phyloP scores from a whole-genome alignment of 768 basidiomycete species.

The Amanita muscaria region DNA sequence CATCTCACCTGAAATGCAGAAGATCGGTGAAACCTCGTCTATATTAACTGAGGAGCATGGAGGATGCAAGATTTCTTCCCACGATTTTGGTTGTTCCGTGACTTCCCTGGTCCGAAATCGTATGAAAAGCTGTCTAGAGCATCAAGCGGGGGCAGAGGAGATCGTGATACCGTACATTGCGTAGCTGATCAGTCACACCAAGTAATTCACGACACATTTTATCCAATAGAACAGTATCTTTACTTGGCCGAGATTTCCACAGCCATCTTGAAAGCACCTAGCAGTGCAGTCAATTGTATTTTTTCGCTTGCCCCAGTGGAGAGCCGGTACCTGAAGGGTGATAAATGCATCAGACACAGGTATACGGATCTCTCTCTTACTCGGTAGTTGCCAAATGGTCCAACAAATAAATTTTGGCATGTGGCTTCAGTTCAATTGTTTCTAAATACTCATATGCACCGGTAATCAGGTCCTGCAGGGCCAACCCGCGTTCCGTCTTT shows the following conservation, averaged over 20 bases:
- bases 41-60: slow-evolving; percentile 21
- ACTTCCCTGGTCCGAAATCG: no score
- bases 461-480: slow-evolving; percentile 86
- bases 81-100: slow-evolving; percentile 36
- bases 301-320: slow-evolving; percentile 93
- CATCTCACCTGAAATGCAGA: slow-evolving; percentile 41
- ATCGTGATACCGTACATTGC: background rate
- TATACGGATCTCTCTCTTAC: slow-evolving; percentile 37
- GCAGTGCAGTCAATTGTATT: slow-evolving; percentile 83
- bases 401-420: slow-evolving; percentile 83
- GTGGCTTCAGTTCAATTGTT: slow-evolving; percentile 76
- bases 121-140: no score
- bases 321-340: slow-evolving; percentile 62
- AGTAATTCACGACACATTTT: background rate
- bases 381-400: slow-evolving; percentile 95
- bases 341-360: background rate
- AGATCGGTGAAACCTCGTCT: slow-evolving; percentile 24
- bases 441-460: slow-evolving; percentile 89
- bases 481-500: slow-evolving; percentile 89
- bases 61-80: slow-evolving; percentile 27
- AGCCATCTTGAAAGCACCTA: slow-evolving; percentile 90
- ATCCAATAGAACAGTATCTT: slow-evolving; percentile 9
- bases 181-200: background rate
- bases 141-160: no score
- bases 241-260: slow-evolving; percentile 63